Evolutionary conservation across 768 basidiomycete species (phyloP), one percentile per base, ranked within the genome.

Genomic region (Panellus pusillus): DNA sequence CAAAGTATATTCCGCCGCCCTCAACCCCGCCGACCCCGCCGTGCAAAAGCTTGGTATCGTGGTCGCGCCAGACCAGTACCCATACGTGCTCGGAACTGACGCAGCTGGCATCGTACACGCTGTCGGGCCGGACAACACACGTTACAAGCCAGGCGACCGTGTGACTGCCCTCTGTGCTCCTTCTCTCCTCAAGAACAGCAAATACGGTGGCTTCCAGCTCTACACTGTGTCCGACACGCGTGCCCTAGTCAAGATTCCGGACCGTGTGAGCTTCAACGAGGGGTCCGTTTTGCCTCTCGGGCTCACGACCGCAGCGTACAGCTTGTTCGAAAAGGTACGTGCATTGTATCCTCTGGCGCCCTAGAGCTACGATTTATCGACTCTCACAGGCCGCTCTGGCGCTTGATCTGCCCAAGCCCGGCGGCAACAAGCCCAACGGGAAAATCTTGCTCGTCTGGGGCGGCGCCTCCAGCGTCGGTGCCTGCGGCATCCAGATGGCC

Each of bases 41-140:
- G 17, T 40, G n/a, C 39, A 40, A 15, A n/a, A 20, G 8, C 12
- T 40, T 9, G 39, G 17, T 20, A 40, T 40, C 39, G 8, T 40
- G 19, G 17, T 40, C 39, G 14, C n/a, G 17, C 14, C 39, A 20
- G 19, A 40, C n/a, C 11, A 18, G 5, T 40, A 50, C 18, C 49
- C 49, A 0, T 50, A 43, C 32, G 31, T 50, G 40, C 41, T 43
- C 13, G 31, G 49, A 9, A 20, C n/a, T 40, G 49, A 50, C 41
- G 35, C 42, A 12, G 49, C 49, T 1, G 49, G 49, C 29, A 27
- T 50, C 49, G 24, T 50, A 0, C 29, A 13, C 15, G 41, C 49
- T 14, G 41, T 50, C 28, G 49, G 49, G n/a, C 49, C 49, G 11
- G 31, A 43, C 31, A 50, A 43, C 32, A 50, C 40, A 19, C 49